Conservation (phyloP, 768 basidiomycete species). For the Lentinula detonsa region DNA sequence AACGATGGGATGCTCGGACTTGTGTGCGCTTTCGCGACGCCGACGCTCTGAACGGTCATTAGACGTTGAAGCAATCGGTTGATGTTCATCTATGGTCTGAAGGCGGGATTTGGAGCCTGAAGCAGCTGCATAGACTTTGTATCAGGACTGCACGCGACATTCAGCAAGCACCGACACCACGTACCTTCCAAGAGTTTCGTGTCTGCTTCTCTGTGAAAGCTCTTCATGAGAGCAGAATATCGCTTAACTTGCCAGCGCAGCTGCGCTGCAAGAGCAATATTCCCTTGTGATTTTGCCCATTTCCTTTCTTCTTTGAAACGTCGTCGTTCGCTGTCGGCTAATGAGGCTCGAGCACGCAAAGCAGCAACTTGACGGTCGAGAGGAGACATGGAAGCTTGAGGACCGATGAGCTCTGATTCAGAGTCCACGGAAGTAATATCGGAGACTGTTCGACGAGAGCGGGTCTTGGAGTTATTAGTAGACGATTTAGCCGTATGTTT, state of each 20-base stretch:
- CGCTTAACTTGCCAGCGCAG: slow-evolving; percentile 82
- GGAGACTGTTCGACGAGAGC: slow-evolving; percentile 29
- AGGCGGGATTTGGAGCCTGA: slow-evolving; percentile 14
- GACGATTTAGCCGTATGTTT: slow-evolving; percentile 6
- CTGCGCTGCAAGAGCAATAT: slow-evolving; percentile 66
- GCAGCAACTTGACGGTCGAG: slow-evolving; percentile 71
- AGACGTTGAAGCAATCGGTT: slow-evolving; percentile 15
- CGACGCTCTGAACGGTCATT: slow-evolving; percentile 2
- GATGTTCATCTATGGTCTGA: slow-evolving; percentile 18
- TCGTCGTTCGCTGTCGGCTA: slow-evolving; percentile 79
- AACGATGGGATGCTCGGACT: slow-evolving; percentile 11
- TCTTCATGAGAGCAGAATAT: slow-evolving; percentile 74
- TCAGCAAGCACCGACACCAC: slow-evolving; percentile 3
- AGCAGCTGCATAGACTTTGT: background rate
- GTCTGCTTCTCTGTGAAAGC: slow-evolving; percentile 76
- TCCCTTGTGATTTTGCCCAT: slow-evolving; percentile 80
- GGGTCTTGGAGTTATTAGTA: slow-evolving; percentile 7
- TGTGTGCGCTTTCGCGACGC: background rate
- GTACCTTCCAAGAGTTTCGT: slow-evolving; percentile 59
- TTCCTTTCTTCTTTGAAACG: slow-evolving; percentile 82
- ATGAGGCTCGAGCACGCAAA: slow-evolving; percentile 68
- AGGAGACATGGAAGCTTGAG: slow-evolving; percentile 51
- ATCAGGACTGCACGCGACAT: background rate
- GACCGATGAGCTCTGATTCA: slow-evolving; percentile 58
- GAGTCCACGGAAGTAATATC: slow-evolving; percentile 69